Evolutionary conservation across 148 eudicot genomes (phyloP), one percentile per base, ranked within the genome.

Genomic region (Dysphania ambrosioides): DNA sequence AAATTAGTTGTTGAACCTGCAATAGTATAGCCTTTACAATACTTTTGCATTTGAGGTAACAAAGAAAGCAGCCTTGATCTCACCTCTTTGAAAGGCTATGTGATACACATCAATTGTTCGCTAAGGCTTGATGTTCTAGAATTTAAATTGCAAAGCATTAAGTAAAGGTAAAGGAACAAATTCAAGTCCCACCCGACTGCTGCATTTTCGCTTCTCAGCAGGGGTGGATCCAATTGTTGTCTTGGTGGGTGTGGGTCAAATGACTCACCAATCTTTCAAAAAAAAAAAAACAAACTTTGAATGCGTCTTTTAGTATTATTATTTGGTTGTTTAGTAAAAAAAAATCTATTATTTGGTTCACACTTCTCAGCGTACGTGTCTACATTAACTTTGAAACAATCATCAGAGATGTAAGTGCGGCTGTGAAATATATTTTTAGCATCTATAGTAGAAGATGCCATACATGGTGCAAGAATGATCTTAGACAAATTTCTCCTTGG

Each of bases 61-160:
- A 47, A 85, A 74, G 78, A 79, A 83, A 57, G 85, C 88, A 31
- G 82, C 88, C 26, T 68, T 68, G 29, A 85, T 85, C 24, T 80
- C 71, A 30, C 88, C 82, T 31, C 70, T 77, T 58, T 78, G 55
- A 40, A 85, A 85, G 49, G 85, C 82, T n/a, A 10, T 26, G 0
- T 69, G 75, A 72, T 85, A 82, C 34, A 72, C 83, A 32, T 68
- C 73, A 41, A 72, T 68, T 6, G 78, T 77, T 57, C 35, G 27
- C 2, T 42, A 60, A 21, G 41, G 34, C 70, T 31, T 78, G 16
- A 82, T 49, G 21, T 82, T 85, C 44, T 75, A 44, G 2, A 32
- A 59, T 24, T 71, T 72, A 69, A 85, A 72, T 0, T 72, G 68
- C 75, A 85, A 71, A 40, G 62, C 78, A 51, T 82, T 66, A 85